Evolutionary conservation across 2,329 filamentous ascomycete genomes (phyloP).

Genomic region (Penicillium sp.): DNA sequence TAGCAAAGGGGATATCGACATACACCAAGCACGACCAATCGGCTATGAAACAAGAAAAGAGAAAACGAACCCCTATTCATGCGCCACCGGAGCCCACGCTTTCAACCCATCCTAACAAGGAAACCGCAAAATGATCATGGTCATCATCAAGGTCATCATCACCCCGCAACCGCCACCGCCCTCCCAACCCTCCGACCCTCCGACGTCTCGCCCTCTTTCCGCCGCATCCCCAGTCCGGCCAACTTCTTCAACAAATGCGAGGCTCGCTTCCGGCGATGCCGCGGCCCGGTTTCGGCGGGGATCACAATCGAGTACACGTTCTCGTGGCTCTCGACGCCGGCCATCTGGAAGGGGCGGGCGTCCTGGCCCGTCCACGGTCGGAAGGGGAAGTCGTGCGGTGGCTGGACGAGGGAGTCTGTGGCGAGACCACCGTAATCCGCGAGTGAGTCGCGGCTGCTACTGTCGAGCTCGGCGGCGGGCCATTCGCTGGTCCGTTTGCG

Average conservation of each 20-base stretch:
- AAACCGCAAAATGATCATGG: too few relatives aligned
- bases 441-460: too few relatives aligned
- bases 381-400: not conserved
- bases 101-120: too few relatives aligned
- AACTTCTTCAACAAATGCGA: slow-evolving; percentile 21
- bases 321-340: slow-evolving; percentile 6
- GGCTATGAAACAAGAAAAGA: not conserved
- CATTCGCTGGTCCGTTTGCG: slow-evolving; percentile 3
- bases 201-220: slow-evolving; percentile 27
- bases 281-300: not conserved
- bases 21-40: not conserved
- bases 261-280: slow-evolving; percentile 13
- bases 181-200: slow-evolving; percentile 1
- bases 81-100: too few relatives aligned
- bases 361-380: not conserved
- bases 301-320: slow-evolving; percentile 12
- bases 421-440: too few relatives aligned
- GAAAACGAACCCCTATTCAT: not conserved
- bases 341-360: not conserved
- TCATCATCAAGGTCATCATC: too few relatives aligned
- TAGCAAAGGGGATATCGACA: not conserved
- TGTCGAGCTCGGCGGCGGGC: slow-evolving; percentile 4
- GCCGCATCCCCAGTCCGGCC: slow-evolving; percentile 16
- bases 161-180: not conserved
- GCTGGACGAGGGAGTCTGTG: too few relatives aligned